Conservation (phyloP, 1,284 basidiomycete species). For the Marasmius fiardii region DNA sequence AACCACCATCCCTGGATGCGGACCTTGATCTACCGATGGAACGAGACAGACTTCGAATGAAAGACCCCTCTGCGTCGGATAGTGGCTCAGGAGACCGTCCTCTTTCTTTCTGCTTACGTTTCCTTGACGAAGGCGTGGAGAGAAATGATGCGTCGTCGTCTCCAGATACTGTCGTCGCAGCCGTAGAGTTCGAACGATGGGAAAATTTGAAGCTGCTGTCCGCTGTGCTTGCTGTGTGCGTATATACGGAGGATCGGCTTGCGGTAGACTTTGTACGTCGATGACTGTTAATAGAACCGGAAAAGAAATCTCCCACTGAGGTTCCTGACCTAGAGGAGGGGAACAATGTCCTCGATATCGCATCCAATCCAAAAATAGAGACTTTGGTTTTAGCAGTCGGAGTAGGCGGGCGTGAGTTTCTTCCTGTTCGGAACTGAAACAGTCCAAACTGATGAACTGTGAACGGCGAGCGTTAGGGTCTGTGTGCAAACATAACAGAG, state of each 20-base stretch:
- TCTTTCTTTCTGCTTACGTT: constrained; percentile 55
- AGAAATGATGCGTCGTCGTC: constrained; percentile 56
- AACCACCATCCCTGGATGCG: constrained; percentile 35
- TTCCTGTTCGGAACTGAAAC: constrained; percentile 78
- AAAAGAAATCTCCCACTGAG: constrained; percentile 66
- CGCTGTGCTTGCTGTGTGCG: constrained; percentile 58
- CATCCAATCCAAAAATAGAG: constrained; percentile 81
- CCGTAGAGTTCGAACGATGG: constrained; percentile 62
- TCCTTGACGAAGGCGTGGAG: constrained; percentile 43
- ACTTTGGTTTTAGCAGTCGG: constrained; percentile 78
- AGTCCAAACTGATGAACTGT: constrained; percentile 83
- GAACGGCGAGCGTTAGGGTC: constrained; percentile 10
- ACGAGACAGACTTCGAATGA: constrained; percentile 28
- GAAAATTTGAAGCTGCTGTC: constrained; percentile 70
- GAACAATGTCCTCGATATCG: constrained; percentile 78
- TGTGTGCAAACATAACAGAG: not conserved
- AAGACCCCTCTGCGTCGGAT: constrained; percentile 41
- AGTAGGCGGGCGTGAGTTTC: constrained; percentile 74
- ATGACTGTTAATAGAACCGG: constrained; percentile 61
- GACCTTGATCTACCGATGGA: constrained; percentile 39
- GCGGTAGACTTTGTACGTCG: constrained; percentile 61
- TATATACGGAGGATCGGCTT: constrained; percentile 69
- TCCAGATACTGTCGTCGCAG: constrained; percentile 47
- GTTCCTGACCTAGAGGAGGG: constrained; percentile 53
- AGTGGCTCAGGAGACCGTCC: constrained; percentile 51